Base-by-base conservation (phyloP, 2,329 filamentous ascomycete species). In the Hypoxylon sp. region DNA sequence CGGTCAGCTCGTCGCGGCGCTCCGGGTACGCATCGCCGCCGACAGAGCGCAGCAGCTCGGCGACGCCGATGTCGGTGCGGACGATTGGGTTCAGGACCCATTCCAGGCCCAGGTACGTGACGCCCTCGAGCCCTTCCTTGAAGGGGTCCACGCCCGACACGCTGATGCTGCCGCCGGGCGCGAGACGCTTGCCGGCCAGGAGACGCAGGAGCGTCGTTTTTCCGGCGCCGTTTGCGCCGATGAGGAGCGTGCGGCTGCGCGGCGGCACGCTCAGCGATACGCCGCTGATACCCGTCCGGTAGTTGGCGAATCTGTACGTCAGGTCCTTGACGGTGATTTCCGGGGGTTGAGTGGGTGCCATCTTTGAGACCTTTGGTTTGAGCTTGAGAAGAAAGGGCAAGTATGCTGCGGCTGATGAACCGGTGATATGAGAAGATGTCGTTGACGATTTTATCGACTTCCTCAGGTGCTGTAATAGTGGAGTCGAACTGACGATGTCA, bases 81-180 rank as follows among this genome's bases (percentile, higher is more conserved):
- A 98, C 96, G 76, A 98, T 97, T 54, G 93, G 93, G 84, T 98
- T 98, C 8, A 99, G 88, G 2, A 98, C 96, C 96, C 96, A 99
- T 85, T 99, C 96, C 0, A 98, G 89, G 0, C 96, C 96, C 6
- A 99, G 91, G 81, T 99, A 99, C 22, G 95, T 98, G 33, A 99
- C 95, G 69, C 96, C 96, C 82, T 97, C 93, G 30, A 98, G 89
- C 10, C 91, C 90, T 37, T 94, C 88, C 80, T 93, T 92, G 88
- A 99, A 99, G 7, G 96, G 96, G 81, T 99, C 96, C 54, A 93
- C 89, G 70, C 92, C 93, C 54, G 89, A 91, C 69, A 99, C 91
- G 76, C 83, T 84, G 79, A 99, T 92, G 72, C 90, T 90, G 77
- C 87, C 84, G 59, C 84, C 83, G 0, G 96, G 95, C 0, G 95